Evolutionary conservation across 257 asterid species (phyloP).

Genomic region (Solanum dulcamara): DNA sequence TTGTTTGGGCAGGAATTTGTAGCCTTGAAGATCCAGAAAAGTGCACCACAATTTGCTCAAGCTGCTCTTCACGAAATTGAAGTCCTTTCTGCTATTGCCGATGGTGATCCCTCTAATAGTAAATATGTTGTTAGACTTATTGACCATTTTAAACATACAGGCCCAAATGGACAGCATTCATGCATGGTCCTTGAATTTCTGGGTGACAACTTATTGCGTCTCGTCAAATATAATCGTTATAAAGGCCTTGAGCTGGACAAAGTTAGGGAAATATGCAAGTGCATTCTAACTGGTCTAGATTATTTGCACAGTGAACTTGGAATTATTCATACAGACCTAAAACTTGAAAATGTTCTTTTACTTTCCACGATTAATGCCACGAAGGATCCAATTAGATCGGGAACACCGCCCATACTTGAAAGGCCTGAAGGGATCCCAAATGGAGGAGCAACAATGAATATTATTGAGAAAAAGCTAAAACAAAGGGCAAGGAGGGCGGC

Average conservation of each 20-base stretch:
- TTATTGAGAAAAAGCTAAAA: constrained; percentile 76
- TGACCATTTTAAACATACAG: constrained; percentile 87
- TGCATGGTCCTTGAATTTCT: constrained; percentile 98
- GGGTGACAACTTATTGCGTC: constrained; percentile 82
- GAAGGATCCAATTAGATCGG: constrained; percentile 82
- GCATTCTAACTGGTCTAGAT: constrained; percentile 84
- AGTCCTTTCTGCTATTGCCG: constrained; percentile 69
- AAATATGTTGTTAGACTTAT: constrained; percentile 63
- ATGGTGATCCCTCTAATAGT: constrained; percentile 56
- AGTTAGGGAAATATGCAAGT: constrained; percentile 87
- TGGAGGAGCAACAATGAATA: constrained; percentile 44
- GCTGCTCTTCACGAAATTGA: constrained; percentile 96
- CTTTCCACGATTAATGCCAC: constrained; percentile 73
- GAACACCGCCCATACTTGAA: constrained; percentile 63
- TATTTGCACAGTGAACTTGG: constrained; percentile 74
- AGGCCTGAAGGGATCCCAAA: constrained; percentile 69
- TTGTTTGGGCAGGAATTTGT: constrained; percentile 44
- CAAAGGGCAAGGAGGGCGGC: constrained; percentile 95
- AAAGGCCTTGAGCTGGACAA: constrained; percentile 68
- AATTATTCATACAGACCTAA: constrained; percentile 83
- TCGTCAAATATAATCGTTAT: constrained; percentile 67
- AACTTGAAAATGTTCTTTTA: constrained; percentile 91
- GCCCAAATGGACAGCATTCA: constrained; percentile 96
- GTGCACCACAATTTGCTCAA: constrained; percentile 92
- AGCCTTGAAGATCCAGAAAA: constrained; percentile 96